These are phyloP conservation scores for Cladophialophora yegresii DNA, from an alignment of 2,329 filamentous ascomycete genomes.

Conservation along the genomic window DNA sequence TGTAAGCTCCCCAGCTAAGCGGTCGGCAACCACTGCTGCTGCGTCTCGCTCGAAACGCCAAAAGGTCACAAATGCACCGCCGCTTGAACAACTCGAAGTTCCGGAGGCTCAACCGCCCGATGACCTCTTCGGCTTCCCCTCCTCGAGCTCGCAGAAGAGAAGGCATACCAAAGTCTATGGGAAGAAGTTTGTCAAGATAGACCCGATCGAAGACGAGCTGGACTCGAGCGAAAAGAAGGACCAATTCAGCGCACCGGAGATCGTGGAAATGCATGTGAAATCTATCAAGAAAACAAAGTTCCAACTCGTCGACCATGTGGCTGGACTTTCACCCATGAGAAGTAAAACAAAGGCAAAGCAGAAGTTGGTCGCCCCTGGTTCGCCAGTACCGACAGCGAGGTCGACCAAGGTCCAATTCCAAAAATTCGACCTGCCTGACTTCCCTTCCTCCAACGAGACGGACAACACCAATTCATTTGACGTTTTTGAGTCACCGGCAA, in stretches of 20 bases:
- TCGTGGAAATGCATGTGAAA: constrained; percentile 8
- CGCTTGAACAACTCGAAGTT: constrained; percentile 1
- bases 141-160: constrained; percentile 27
- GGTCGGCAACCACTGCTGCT: constrained; percentile 19
- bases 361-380: constrained; percentile 11
- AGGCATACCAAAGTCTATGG: constrained; percentile 23
- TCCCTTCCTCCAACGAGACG: constrained; percentile 22
- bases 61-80: constrained; percentile 20
- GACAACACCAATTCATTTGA: constrained; percentile 20
- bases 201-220: constrained; percentile 10
- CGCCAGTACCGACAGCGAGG: constrained; percentile 6
- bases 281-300: constrained; percentile 12
- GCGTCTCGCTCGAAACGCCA: constrained; percentile 25
- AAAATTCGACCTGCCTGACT: constrained; percentile 24
- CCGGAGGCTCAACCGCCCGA: background rate
- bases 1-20: constrained; percentile 17
- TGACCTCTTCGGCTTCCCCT: constrained; percentile 12
- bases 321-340: background rate
- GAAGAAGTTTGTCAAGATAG: constrained; percentile 19
- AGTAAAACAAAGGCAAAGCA: background rate
- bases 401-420: constrained; percentile 11
- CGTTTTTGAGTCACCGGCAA: background rate
- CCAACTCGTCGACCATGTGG: constrained; percentile 11
- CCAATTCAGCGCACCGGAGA: constrained; percentile 18
- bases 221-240: background rate